Evolutionary conservation across 2,329 filamentous ascomycete species (phyloP).

Genomic region (Aspergillus texensis): DNA sequence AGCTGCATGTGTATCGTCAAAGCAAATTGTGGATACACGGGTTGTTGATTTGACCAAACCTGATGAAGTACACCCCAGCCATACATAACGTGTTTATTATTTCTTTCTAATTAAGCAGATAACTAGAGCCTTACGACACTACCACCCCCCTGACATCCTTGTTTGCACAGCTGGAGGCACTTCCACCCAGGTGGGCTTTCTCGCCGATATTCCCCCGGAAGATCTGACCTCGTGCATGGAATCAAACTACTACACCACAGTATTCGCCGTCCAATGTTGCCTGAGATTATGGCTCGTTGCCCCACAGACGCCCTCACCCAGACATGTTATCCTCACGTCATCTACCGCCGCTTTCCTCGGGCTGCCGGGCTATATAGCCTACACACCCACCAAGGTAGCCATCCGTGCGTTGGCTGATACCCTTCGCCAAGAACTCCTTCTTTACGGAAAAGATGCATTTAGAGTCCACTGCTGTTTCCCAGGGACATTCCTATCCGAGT

Average conservation of each 20-base stretch:
- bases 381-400: slow-evolving; percentile 17
- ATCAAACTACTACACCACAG: slow-evolving; percentile 12
- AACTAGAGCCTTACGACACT: background rate
- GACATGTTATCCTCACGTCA: slow-evolving; percentile 17
- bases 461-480: slow-evolving; percentile 16
- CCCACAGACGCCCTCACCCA: background rate
- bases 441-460: slow-evolving; percentile 9
- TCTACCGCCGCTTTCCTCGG: slow-evolving; percentile 13
- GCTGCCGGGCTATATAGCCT: slow-evolving; percentile 17
- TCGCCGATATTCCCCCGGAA: slow-evolving; percentile 18
- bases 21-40: slow-evolving; percentile 8
- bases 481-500: slow-evolving; percentile 9
- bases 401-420: slow-evolving; percentile 18
- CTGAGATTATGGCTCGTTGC: slow-evolving; percentile 12
- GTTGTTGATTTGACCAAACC: slow-evolving; percentile 7
- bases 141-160: slow-evolving; percentile 15
- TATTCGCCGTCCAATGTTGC: slow-evolving; percentile 12
- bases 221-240: slow-evolving; percentile 18
- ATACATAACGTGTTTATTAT: background rate
- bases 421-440: slow-evolving; percentile 13
- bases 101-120: background rate
- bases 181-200: slow-evolving; percentile 19
- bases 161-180: slow-evolving; percentile 23
- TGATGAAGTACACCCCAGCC: background rate
- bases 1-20: slow-evolving; percentile 3